phyloP scores from a whole-genome alignment of 148 eudicot species.

The Linanthus parryae region DNA sequence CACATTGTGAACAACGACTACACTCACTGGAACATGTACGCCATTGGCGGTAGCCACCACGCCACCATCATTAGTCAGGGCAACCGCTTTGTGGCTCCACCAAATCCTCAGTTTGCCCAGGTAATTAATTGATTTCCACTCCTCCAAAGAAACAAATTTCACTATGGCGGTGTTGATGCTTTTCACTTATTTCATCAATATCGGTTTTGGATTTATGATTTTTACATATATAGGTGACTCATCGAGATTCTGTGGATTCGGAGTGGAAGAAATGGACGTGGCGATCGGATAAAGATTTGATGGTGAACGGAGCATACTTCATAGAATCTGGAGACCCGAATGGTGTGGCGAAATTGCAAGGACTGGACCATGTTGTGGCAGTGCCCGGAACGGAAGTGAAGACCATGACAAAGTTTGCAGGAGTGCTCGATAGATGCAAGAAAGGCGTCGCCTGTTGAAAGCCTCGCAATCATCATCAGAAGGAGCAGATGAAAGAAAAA shows the following conservation, averaged over 20 bases:
- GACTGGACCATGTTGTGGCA: no score
- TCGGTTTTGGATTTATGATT: no score
- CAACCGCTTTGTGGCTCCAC: slow-evolving; percentile 25
- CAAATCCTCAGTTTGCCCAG: background rate
- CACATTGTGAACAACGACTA: slow-evolving; percentile 55
- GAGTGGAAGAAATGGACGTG: slow-evolving; percentile 6
- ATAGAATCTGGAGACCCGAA: slow-evolving; percentile 4
- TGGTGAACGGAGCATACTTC: slow-evolving; percentile 3
- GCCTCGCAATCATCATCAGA: no score
- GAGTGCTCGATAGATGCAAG: no score
- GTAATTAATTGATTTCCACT: background rate
- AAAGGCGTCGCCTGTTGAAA: no score
- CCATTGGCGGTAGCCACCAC: slow-evolving; percentile 46
- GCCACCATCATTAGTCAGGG: slow-evolving; percentile 49
- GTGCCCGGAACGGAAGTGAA: background rate
- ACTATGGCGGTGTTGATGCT: no score
- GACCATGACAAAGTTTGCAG: background rate
- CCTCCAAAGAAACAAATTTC: no score
- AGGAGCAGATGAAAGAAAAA: no score
- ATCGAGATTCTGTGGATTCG: background rate
- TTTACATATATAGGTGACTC: slow-evolving; percentile 1
- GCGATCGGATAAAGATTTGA: background rate
- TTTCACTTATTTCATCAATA: no score
- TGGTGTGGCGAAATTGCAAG: no score
- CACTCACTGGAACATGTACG: slow-evolving; percentile 55